A percentile compares a stretch with the other conserved stretches of the same genome.
Evolutionary conservation across 352 stramenopile species (phyloP).

Genomic region (Halophytophthora batemanensis): DNA sequence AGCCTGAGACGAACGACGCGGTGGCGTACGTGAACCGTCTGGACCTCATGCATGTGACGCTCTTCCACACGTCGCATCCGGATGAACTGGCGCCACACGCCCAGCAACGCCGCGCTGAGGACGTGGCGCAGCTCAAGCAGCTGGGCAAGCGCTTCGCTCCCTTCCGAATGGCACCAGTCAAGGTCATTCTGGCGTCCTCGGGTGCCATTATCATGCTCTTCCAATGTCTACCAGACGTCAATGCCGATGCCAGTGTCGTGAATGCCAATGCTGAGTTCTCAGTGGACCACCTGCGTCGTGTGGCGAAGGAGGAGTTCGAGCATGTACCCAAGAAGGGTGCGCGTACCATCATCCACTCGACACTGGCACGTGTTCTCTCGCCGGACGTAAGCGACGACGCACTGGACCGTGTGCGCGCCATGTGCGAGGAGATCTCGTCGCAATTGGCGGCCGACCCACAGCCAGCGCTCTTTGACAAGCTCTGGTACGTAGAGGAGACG

Average conservation of each 20-base stretch:
- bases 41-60: slow-evolving; percentile 74
- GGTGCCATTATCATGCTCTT: slow-evolving; percentile 71
- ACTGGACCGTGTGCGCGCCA: slow-evolving; percentile 31
- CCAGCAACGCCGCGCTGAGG: slow-evolving; percentile 27
- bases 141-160: slow-evolving; percentile 36
- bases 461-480: slow-evolving; percentile 36
- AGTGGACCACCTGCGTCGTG: slow-evolving; percentile 48
- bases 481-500: slow-evolving; percentile 76
- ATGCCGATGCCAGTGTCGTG: slow-evolving; percentile 11
- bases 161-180: slow-evolving; percentile 45
- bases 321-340: slow-evolving; percentile 40
- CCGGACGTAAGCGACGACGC: slow-evolving; percentile 34
- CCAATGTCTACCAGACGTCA: slow-evolving; percentile 26
- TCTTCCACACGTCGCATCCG: slow-evolving; percentile 78
- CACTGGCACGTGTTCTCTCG: slow-evolving; percentile 51
- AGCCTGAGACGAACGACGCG: slow-evolving; percentile 25
- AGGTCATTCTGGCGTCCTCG: slow-evolving; percentile 56
- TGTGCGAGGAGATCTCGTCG: slow-evolving; percentile 55
- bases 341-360: slow-evolving; percentile 68
- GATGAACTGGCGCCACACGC: slow-evolving; percentile 46
- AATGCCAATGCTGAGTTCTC: slow-evolving; percentile 46
- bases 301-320: slow-evolving; percentile 47
- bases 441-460: slow-evolving; percentile 22
- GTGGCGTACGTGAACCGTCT: slow-evolving; percentile 58
- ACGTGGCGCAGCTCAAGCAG: slow-evolving; percentile 41